Conservation (phyloP, 2,329 filamentous ascomycete genomes). For the Dryadomyces sulphureus region DNA sequence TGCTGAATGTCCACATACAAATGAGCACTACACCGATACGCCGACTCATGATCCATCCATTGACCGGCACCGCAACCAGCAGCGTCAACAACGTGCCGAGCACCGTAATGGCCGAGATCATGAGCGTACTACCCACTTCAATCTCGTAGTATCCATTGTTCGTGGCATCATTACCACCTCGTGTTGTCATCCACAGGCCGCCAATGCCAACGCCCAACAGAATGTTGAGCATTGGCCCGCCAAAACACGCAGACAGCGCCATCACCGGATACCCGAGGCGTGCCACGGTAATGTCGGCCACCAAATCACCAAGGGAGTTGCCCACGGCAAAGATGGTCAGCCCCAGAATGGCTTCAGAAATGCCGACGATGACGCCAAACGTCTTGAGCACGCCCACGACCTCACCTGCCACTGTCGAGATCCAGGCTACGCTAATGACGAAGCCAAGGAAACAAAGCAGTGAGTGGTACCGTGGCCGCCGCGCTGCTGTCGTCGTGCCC, state of each 20-base stretch:
- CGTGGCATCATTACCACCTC: constrained; percentile 42
- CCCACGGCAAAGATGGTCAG: constrained; percentile 93
- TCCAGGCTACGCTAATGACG: constrained; percentile 85
- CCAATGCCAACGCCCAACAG: constrained; percentile 85
- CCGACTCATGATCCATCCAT: constrained; percentile 72
- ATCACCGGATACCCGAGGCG: constrained; percentile 91
- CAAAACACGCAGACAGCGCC: constrained; percentile 87
- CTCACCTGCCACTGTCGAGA: constrained; percentile 87
- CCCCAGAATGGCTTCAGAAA: constrained; percentile 87
- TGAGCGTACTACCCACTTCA: constrained; percentile 67
- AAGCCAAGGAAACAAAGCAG: constrained; percentile 83
- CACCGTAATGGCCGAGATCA: constrained; percentile 75
- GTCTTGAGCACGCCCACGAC: constrained; percentile 92
- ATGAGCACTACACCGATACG: constrained; percentile 73
- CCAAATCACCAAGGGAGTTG: constrained; percentile 85
- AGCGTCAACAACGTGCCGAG: constrained; percentile 66
- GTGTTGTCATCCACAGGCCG: constrained; percentile 73
- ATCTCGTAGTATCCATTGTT: constrained; percentile 68
- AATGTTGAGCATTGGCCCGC: constrained; percentile 97
- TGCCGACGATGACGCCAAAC: constrained; percentile 78
- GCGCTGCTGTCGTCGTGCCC: constrained; percentile 49
- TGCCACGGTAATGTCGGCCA: constrained; percentile 89
- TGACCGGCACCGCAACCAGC: constrained; percentile 67
- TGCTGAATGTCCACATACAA: constrained; percentile 66
- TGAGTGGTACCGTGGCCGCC: constrained; percentile 58